Evolutionary conservation across 768 basidiomycete genomes (phyloP).

Genomic region (Leccinum variicolor): DNA sequence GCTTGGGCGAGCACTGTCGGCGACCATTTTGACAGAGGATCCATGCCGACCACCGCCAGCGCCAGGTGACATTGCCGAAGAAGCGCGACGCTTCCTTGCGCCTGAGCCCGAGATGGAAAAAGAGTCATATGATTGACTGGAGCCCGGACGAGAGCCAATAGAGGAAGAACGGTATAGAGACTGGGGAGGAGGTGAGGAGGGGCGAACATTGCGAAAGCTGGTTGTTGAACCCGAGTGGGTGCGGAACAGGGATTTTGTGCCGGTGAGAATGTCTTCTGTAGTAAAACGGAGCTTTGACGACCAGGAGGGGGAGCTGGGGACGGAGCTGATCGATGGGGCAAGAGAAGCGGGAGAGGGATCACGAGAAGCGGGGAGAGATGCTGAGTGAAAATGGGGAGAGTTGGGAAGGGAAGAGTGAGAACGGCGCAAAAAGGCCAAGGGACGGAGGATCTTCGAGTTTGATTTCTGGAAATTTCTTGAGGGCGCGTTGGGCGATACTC

Average conservation of each 20-base stretch:
- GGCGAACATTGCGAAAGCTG: not conserved
- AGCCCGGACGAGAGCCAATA: conserved; percentile 11
- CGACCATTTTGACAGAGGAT: conserved; percentile 4
- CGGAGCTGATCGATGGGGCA: conserved; percentile 8
- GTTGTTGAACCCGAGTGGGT: conserved; percentile 16
- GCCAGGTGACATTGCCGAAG: conserved; percentile 19
- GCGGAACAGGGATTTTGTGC: conserved; percentile 31
- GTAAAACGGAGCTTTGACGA: conserved; percentile 18
- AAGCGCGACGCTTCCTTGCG: conserved; percentile 17
- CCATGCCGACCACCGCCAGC: conserved; percentile 32
- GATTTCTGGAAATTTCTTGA: conserved; percentile 4
- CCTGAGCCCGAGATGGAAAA: not conserved
- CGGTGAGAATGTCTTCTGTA: conserved; percentile 30
- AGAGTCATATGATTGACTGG: not conserved
- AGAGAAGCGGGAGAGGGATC: conserved; percentile 16
- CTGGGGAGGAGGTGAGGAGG: conserved; percentile 16
- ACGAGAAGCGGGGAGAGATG: conserved; percentile 13
- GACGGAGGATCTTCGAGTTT: conserved; percentile 18
- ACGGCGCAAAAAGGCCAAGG: conserved; percentile 20
- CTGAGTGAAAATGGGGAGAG: conserved; percentile 5
- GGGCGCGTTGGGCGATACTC: conserved; percentile 2
- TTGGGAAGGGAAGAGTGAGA: conserved; percentile 11
- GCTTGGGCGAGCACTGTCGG: conserved; percentile 2
- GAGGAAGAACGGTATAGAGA: conserved; percentile 20
- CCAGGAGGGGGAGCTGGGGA: conserved; percentile 13